Evolutionary conservation across 495 filamentous ascomycete genomes (phyloP), one percentile per base, ranked within the genome.

Genomic region (Penicillium bovifimosum): DNA sequence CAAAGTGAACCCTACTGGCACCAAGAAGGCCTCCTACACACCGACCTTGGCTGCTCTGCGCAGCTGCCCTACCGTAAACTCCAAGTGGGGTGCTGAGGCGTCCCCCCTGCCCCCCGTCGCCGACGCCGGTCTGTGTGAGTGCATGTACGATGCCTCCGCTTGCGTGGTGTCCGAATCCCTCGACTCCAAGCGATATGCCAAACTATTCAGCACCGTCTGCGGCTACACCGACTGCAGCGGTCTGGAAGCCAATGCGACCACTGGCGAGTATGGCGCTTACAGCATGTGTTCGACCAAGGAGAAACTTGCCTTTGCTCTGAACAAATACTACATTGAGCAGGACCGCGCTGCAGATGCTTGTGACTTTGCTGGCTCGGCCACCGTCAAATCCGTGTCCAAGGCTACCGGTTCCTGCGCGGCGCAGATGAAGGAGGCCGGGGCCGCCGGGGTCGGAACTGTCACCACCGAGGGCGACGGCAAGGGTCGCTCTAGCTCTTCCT

Each of bases 221-320:
- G 81, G 82, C 49, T 60, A 68, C 51, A 77, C 69, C 31, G 73
- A 77, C 50, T 96, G 93, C 73, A 69, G 67, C 6, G 91, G 89
- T 35, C 85, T 97, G 65, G 67, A 67, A 39, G 71, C 77, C 56
- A 88, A 96, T 66, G 78, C 74, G 11, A 82, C 80, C 43, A 81
- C 77, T 17, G 93, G 90, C 43, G 73, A 73, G 18, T 98, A 95
- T 67, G 93, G 93, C 43, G 84, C 88, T 6, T 97, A 91, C 74
- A 82, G 84, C 69, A 95, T 96, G 88, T 98, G 93, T 77, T 79
- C 77, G 58, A 54, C 82, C 56, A 81, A 76, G 54, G 77, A 95
- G 68, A 80, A 93, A 71, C 82, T 97, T 20, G 84, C 82, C 45
- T 96, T 84, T 64, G 86, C 83, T 29, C 77, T 96, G 55, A 85